These are phyloP conservation scores for Globisporangium carolinianum DNA, from an alignment of 352 stramenopile species.

Conservation along the genomic window DNA sequence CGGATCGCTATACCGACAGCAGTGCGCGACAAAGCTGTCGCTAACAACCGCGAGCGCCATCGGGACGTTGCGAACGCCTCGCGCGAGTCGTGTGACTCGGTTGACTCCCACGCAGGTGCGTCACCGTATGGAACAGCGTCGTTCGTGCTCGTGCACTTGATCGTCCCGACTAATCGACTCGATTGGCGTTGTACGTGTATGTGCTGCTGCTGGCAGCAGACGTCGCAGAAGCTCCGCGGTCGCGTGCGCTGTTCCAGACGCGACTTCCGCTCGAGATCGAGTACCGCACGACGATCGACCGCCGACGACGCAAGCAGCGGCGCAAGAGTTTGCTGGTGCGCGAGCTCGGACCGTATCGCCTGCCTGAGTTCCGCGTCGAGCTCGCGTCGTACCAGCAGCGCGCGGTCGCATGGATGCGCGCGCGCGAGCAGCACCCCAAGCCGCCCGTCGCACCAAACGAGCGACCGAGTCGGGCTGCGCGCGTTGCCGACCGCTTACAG, in stretches of 20 bases:
- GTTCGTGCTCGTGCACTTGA: too few species aligned
- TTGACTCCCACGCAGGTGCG: constrained; percentile 8
- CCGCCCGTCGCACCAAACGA: too few species aligned
- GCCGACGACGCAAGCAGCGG: constrained; percentile 25
- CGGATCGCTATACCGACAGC: neutral
- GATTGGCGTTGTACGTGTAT: too few species aligned
- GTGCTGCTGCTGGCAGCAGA: neutral
- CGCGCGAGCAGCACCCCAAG: constrained; percentile 23
- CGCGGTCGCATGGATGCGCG: constrained; percentile 88
- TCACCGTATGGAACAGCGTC: too few species aligned
- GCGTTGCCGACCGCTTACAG: constrained; percentile 30
- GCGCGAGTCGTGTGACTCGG: constrained; percentile 6
- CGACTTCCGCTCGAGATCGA: constrained; percentile 60
- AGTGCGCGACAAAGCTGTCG: too few species aligned
- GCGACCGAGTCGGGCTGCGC: constrained; percentile 17
- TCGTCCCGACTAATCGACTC: too few species aligned
- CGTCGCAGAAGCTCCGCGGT: neutral
- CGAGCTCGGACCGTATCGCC: constrained; percentile 31
- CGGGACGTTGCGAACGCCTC: constrained; percentile 3
- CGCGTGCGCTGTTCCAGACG: constrained; percentile 28
- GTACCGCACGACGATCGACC: constrained; percentile 46
- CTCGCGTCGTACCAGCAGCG: constrained; percentile 77
- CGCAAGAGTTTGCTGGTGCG: constrained; percentile 24
- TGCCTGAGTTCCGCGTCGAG: constrained; percentile 52
- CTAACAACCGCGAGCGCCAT: too few species aligned